Base-by-base conservation (phyloP, 2,329 filamentous ascomycete species). In the Lachnellula suecica region DNA sequence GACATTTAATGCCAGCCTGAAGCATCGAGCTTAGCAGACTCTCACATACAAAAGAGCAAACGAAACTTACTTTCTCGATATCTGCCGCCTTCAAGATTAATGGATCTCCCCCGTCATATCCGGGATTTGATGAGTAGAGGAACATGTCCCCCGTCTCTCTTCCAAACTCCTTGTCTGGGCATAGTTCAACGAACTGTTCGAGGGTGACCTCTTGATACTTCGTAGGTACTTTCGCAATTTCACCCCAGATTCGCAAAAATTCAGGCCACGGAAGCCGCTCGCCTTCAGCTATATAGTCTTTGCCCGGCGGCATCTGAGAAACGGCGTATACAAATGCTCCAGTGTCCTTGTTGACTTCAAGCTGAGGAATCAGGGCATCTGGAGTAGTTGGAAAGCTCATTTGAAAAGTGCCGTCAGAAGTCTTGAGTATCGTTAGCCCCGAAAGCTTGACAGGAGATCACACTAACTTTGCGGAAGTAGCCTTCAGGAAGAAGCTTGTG, bases 251-350 rank as follows among this genome's bases (percentile, higher is more conserved):
- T 3, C 27, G 23, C 22, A 51, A n/a, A 42, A 47, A 58, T 17
- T 52, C 43, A 11, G 27, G 29, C 38, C 44, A 56, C 25, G 34
- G 56, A 24, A 48, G 34, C 10, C 27, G 37, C 3, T 73, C 70
- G 2, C 76, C 75, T 25, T 67, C 74, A 0, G 76, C 76, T 70
- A 80, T 77, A 59, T 79, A 79, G 1, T 66, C 63, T 43, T 74
- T 74, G 1, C 76, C 75, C 0, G 76, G 71, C 0, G 74, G 72
- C 74, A 79, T 76, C 54, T 42, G 40, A 11, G 40, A 42, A 15
- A 42, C 40, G 9, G 40, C 40, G n/a, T 42, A 42, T 19, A 72
- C 70, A 45, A 79, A 77, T 57, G 40, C 11, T n/a, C 40, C 40
- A 2, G 22, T 67, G 53, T 81, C 77, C 3, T 64, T 63, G n/a